Evolutionary conservation across 2,329 filamentous ascomycete genomes (phyloP), one percentile per base, ranked within the genome.

Genomic region (Phyllosticta capitalensis): DNA sequence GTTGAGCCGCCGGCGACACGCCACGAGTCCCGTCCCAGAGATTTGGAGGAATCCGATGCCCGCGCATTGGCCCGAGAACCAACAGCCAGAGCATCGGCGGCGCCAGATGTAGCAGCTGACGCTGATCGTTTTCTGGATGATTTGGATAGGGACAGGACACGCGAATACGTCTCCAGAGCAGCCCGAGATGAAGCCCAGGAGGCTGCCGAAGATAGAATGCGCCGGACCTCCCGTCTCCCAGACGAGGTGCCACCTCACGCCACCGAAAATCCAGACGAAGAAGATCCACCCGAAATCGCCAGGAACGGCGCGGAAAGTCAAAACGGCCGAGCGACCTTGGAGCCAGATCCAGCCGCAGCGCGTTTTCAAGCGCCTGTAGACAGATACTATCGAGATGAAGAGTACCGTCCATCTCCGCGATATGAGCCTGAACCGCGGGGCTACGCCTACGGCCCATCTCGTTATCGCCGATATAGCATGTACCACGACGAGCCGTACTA

Each of bases 111-210:
- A 9, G 65, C 67, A 28, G 67, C 69, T 38, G 69, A 68, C 10
- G 70, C 70, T 28, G 71, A 72, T 61, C 69, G 69, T 22, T 72
- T 73, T 54, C 55, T 73, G 17, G 68, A 70, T 28, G 70, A 71
- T 7, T 66, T 71, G 51, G 64, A 66, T 9, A 68, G 67, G 28
- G 63, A 61, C 38, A 45, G 17, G 65, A 66, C 49, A 12, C 58
- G 58, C 49, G 58, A 55, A 30, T 60, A 55, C 28, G 58, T 60
- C 9, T 59, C 53, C 5, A 48, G 53, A n/a, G 58, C 58, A 24
- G 58, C 56, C 50, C 56, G 56, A 6, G 56, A 59, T 26, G 56
- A 59, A 17, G 58, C 54, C 28, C 54, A 45, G 58, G 58, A 59
- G 17, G 38, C 51, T 5, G 52, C 52, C 12, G 58, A 59, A n/a